These are phyloP conservation scores for Hibiscus syriacus DNA, from an alignment of 345 rosid species.

Conservation along the genomic window DNA sequence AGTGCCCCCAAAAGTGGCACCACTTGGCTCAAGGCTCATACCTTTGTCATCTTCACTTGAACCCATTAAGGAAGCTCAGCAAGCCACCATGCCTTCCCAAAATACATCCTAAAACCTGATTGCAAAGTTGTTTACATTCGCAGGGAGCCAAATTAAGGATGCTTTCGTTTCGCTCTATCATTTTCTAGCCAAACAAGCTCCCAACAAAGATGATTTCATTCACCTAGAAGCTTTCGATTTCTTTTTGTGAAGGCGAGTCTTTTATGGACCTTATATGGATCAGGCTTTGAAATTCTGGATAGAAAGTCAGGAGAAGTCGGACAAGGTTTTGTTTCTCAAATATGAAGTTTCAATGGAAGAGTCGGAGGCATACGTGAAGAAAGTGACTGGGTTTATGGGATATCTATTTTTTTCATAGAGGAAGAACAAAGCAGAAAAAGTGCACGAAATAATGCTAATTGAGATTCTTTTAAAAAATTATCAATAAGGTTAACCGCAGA, in stretches of 20 bases:
- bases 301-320: conserved; percentile 23
- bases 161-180: conserved; percentile 13
- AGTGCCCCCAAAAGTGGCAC: neutral
- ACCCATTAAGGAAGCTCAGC: neutral
- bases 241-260: conserved; percentile 24
- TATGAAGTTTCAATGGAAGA: too few species aligned
- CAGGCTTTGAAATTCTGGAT: too few species aligned
- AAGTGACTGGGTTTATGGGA: too few species aligned
- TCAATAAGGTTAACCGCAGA: too few species aligned
- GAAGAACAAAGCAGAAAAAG: too few species aligned
- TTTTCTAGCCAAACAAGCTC: conserved; percentile 6
- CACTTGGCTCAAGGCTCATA: conserved; percentile 8
- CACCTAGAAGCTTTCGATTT: conserved; percentile 24
- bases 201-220: conserved; percentile 19
- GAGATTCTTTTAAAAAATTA: too few species aligned
- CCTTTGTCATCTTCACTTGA: neutral
- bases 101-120: too few species aligned
- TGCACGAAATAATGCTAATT: too few species aligned
- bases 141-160: conserved; percentile 23
- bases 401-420: too few species aligned
- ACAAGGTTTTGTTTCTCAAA: conserved; percentile 25
- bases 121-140: conserved; percentile 18
- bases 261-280: too few species aligned
- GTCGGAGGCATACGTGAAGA: too few species aligned
- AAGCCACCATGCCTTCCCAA: neutral